A percentile compares a stretch with the other conserved stretches of the same genome.
phyloP scores from a whole-genome alignment of 192 early-diverging fungal genomes.

The Rhizophagus clarus region DNA sequence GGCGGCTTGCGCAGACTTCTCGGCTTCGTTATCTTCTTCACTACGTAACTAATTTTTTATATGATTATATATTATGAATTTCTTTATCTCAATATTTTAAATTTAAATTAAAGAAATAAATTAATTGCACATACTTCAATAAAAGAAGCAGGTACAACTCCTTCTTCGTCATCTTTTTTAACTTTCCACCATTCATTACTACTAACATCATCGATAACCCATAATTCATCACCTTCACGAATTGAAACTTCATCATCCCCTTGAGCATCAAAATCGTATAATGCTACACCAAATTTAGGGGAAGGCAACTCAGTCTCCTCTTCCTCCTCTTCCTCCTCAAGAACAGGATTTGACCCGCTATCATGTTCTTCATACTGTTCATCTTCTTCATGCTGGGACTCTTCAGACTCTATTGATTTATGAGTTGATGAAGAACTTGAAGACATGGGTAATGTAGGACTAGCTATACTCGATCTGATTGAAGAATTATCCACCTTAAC shows the following conservation, averaged over 20 bases:
- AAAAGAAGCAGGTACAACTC: slow-evolving; percentile 88
- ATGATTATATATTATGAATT: slow-evolving; percentile 31
- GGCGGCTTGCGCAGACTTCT: slow-evolving; percentile 34
- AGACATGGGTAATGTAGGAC: slow-evolving; percentile 28
- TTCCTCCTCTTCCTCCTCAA: slow-evolving; percentile 33
- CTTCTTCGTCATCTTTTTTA: slow-evolving; percentile 59
- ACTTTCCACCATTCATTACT: slow-evolving; percentile 89
- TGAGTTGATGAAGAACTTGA: slow-evolving; percentile 30
- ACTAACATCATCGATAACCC: slow-evolving; percentile 82
- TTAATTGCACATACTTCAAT: slow-evolving; percentile 50
- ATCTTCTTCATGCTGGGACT: slow-evolving; percentile 35
- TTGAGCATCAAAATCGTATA: slow-evolving; percentile 85
- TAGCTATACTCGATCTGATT: slow-evolving; percentile 35
- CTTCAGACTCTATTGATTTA: slow-evolving; percentile 33
- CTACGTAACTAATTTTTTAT: not conserved
- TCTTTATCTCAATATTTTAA: not conserved
- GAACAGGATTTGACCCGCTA: slow-evolving; percentile 33
- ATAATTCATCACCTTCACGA: slow-evolving; percentile 76
- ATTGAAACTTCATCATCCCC: slow-evolving; percentile 90
- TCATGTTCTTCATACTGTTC: slow-evolving; percentile 37
- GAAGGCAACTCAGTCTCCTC: slow-evolving; percentile 8
- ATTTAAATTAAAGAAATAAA: not conserved
- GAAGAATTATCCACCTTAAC: slow-evolving; percentile 17
- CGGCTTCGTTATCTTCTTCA: slow-evolving; percentile 34
- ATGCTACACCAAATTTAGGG: slow-evolving; percentile 44